A percentile compares a stretch with the other conserved stretches of the same genome.
phyloP scores from a whole-genome alignment of 331 rosid genomes.

The Phaseolus coccineus region DNA sequence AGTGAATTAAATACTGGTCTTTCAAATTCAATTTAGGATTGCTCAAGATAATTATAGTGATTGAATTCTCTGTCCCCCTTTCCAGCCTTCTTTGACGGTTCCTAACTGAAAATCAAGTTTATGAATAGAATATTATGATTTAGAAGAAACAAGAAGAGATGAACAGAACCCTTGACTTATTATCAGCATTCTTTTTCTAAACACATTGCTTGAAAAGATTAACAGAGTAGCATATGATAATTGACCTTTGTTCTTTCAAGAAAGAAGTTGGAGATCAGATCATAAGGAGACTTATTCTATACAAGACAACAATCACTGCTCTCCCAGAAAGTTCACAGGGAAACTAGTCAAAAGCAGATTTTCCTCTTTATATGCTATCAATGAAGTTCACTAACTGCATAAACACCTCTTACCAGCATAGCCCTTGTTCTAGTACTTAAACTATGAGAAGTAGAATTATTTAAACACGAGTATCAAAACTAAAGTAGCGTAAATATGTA shows the following conservation, averaged over 20 bases:
- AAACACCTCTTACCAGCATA: not conserved
- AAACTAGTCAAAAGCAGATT: slow-evolving; percentile 11
- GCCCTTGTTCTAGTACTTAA: not conserved
- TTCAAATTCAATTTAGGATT: slow-evolving; percentile 32
- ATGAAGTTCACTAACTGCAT: slow-evolving; percentile 15
- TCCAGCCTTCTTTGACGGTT: slow-evolving; percentile 22
- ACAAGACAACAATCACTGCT: slow-evolving; percentile 18
- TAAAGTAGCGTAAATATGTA: not conserved
- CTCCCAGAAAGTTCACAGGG: not conserved
- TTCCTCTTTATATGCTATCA: slow-evolving; percentile 22
- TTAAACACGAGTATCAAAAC: slow-evolving; percentile 5
- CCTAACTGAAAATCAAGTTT: slow-evolving; percentile 15
- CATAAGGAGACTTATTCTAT: slow-evolving; percentile 15
- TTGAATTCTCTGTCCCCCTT: slow-evolving; percentile 6
- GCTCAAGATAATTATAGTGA: not conserved
- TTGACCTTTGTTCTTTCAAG: not conserved
- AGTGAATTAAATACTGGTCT: slow-evolving; percentile 38
- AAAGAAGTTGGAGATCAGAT: slow-evolving; percentile 29
- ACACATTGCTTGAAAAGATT: slow-evolving; percentile 27
- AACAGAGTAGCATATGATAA: slow-evolving; percentile 16
- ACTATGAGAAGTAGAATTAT: not conserved
- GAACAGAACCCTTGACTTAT: slow-evolving; percentile 2
- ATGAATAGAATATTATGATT: slow-evolving; percentile 26
- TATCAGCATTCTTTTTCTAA: slow-evolving; percentile 18
- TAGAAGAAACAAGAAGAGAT: slow-evolving; percentile 16